Conservation (phyloP, 768 basidiomycete species). For the Leucocoprinus leucothites region DNA sequence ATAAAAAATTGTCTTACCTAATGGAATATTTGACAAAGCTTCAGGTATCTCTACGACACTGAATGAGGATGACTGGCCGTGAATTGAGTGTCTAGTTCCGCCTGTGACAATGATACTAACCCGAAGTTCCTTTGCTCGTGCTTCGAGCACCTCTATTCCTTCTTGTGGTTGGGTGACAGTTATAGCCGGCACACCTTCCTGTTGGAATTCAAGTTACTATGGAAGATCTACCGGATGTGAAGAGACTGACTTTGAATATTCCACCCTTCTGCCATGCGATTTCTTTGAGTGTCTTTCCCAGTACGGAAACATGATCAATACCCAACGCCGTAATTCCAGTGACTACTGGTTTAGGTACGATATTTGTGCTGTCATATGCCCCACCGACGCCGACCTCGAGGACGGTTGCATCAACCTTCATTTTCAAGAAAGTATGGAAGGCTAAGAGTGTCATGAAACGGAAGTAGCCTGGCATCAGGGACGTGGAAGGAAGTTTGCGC, state of each 20-base stretch:
- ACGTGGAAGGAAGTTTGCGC: conserved; percentile 49
- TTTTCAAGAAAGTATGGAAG: conserved; percentile 81
- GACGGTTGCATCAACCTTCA: conserved; percentile 86
- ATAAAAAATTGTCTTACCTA: conserved; percentile 58
- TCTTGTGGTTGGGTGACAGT: conserved; percentile 75
- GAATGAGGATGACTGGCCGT: conserved; percentile 63
- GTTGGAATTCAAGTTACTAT: conserved; percentile 3
- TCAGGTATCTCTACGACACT: conserved; percentile 45
- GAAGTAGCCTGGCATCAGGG: conserved; percentile 89
- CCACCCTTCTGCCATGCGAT: conserved; percentile 97
- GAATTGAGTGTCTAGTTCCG: not conserved
- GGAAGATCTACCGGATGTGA: not conserved
- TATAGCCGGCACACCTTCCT: conserved; percentile 83
- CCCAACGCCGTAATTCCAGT: conserved; percentile 91
- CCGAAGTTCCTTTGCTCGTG: conserved; percentile 63
- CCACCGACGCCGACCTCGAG: conserved; percentile 98
- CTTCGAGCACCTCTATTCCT: conserved; percentile 62
- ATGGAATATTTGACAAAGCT: conserved; percentile 39
- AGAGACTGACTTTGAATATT: conserved; percentile 76
- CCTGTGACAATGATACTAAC: conserved; percentile 30
- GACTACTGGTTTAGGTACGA: conserved; percentile 86
- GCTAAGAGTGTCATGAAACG: conserved; percentile 90
- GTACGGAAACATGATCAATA: conserved; percentile 83
- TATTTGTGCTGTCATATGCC: conserved; percentile 91
- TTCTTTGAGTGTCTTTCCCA: conserved; percentile 85